Conservation (phyloP, 2,329 filamentous ascomycete genomes). For the Clonostachys byssicola region DNA sequence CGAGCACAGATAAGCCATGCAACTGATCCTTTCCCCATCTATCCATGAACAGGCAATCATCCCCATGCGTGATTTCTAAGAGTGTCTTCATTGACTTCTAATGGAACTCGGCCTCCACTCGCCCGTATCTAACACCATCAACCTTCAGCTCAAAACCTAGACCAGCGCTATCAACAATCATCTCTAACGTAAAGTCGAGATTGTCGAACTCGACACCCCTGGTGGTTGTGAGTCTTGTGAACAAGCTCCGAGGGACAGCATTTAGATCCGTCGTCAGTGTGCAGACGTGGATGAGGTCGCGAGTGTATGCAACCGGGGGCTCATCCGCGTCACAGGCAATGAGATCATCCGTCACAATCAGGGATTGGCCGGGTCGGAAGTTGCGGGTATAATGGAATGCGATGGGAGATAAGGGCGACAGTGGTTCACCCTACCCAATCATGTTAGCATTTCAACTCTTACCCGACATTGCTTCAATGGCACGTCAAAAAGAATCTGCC, state of each 20-base stretch:
- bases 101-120: conserved; percentile 76
- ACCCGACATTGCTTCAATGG: not conserved
- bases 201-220: conserved; percentile 79
- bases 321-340: conserved; percentile 71
- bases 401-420: conserved; percentile 70
- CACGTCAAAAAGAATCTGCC: conserved; percentile 10
- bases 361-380: conserved; percentile 73
- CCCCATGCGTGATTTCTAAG: not conserved
- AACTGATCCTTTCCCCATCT: too few relatives aligned
- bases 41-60: too few relatives aligned
- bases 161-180: conserved; percentile 76
- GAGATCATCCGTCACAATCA: conserved; percentile 75
- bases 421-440: conserved; percentile 59
- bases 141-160: conserved; percentile 76
- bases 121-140: conserved; percentile 71
- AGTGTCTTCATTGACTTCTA: conserved; percentile 19
- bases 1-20: too few relatives aligned
- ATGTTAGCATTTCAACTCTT: not conserved
- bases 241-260: conserved; percentile 68
- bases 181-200: conserved; percentile 76
- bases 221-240: conserved; percentile 73
- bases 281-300: conserved; percentile 67
- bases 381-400: conserved; percentile 85
- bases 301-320: conserved; percentile 55
- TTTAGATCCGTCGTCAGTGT: conserved; percentile 77